phyloP scores from a whole-genome alignment of 257 asterid genomes.

The Fraxinus americana region DNA sequence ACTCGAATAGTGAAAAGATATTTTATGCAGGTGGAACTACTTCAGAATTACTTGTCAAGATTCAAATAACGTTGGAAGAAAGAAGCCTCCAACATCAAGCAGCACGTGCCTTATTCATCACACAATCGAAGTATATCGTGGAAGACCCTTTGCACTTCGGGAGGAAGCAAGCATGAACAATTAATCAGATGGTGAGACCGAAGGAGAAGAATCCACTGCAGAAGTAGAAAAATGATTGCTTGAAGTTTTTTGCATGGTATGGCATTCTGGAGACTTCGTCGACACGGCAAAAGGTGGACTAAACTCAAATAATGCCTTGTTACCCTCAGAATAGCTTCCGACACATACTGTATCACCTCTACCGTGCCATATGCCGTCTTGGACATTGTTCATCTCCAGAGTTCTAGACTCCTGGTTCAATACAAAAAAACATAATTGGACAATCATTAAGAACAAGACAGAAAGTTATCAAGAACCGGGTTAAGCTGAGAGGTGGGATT shows the following conservation, averaged over 20 bases:
- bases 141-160: too few relatives aligned
- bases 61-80: constrained; percentile 5
- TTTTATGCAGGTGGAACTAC: background rate
- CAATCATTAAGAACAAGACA: background rate
- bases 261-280: constrained; percentile 49
- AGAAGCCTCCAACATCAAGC: background rate
- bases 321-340: constrained; percentile 58
- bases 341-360: constrained; percentile 90
- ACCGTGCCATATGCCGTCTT: constrained; percentile 94
- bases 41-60: background rate
- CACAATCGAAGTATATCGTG: background rate
- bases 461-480: background rate
- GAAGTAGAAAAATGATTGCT: constrained; percentile 23
- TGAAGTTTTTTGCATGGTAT: constrained; percentile 31
- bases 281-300: constrained; percentile 45
- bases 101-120: background rate
- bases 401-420: constrained; percentile 87
- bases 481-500: background rate
- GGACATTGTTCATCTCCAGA: constrained; percentile 93
- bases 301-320: constrained; percentile 38
- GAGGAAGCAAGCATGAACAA: background rate
- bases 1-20: background rate
- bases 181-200: constrained; percentile 24
- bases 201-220: constrained; percentile 20
- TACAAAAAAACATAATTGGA: background rate